These are phyloP conservation scores for Calonectria leucothoes DNA, from an alignment of 2,329 filamentous ascomycete genomes.

Conservation along the genomic window DNA sequence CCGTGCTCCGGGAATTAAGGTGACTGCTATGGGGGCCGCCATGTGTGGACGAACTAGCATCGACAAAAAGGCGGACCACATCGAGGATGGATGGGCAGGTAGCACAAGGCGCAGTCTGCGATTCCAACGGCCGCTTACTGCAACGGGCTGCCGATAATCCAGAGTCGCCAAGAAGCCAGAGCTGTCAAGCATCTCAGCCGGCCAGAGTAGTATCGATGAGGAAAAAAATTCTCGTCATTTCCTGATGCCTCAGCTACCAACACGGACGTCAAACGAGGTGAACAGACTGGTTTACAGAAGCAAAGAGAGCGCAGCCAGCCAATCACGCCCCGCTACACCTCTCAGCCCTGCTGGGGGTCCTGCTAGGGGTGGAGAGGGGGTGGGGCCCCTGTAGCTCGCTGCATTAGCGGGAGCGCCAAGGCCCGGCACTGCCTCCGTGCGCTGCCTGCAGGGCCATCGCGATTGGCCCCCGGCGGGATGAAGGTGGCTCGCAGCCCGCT, in stretches of 20 bases:
- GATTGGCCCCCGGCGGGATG: conserved; percentile 10
- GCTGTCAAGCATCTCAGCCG: not conserved
- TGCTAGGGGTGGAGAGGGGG: not conserved
- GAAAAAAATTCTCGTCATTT: not conserved
- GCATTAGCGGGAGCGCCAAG: conserved; percentile 15
- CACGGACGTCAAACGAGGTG: too few species aligned
- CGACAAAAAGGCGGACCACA: not conserved
- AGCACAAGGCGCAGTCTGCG: not conserved
- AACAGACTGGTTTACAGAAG: not conserved
- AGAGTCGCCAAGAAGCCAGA: not conserved
- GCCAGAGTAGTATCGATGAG: not conserved
- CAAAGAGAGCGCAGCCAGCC: not conserved
- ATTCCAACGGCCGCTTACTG: not conserved
- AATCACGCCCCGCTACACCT: not conserved
- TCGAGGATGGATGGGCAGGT: not conserved
- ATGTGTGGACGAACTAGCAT: not conserved
- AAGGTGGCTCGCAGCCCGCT: not conserved
- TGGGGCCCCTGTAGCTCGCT: not conserved
- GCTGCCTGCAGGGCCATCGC: conserved; percentile 3
- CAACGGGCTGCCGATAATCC: too few species aligned
- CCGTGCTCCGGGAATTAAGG: not conserved
- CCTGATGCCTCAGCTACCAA: too few species aligned
- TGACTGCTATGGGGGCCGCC: not conserved
- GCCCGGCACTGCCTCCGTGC: conserved; percentile 18
- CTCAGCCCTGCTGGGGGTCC: conserved; percentile 3